phyloP scores from a whole-genome alignment of 2,329 filamentous ascomycete species.

The Cryphonectria nitschkei region DNA sequence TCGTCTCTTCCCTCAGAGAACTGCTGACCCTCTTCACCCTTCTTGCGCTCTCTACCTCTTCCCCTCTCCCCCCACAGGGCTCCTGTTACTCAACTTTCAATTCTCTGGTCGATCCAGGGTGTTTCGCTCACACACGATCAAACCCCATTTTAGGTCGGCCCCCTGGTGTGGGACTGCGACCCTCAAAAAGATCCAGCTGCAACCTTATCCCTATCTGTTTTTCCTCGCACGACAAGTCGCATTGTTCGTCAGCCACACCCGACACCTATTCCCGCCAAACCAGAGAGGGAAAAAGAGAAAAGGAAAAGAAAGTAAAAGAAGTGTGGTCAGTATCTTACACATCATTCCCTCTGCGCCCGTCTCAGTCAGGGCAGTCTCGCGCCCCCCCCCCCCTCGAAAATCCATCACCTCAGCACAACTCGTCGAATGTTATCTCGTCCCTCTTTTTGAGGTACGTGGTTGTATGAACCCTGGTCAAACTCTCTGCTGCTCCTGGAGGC shows the following conservation, averaged over 20 bases:
- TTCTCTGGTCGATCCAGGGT: conserved; percentile 26
- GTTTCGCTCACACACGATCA: conserved; percentile 21
- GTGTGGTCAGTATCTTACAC: neutral
- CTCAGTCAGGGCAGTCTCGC: neutral
- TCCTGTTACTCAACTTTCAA: conserved; percentile 5
- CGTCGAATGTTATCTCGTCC: neutral
- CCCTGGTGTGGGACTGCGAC: conserved; percentile 27
- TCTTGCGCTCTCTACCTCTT: neutral
- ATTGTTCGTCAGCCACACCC: conserved; percentile 19
- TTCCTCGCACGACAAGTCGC: conserved; percentile 21
- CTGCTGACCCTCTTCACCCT: conserved; percentile 7
- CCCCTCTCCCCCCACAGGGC: conserved; percentile 1
- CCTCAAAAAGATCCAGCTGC: conserved; percentile 27
- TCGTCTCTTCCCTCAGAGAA: neutral
- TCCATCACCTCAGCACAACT: neutral
- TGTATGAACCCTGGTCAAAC: conserved; percentile 17
- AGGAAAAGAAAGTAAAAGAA: neutral
- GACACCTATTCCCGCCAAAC: conserved; percentile 12
- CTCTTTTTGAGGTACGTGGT: neutral
- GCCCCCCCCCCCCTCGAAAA: neutral
- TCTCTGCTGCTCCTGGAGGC: neutral
- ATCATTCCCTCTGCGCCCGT: neutral
- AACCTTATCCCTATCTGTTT: conserved; percentile 27
- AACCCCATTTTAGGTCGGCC: conserved; percentile 15
- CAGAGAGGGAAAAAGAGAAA: neutral